A percentile compares a stretch with the other conserved stretches of the same genome.
phyloP scores from a whole-genome alignment of 2,329 filamentous ascomycete species.

The Hawksworthiomyces lignivorus region DNA sequence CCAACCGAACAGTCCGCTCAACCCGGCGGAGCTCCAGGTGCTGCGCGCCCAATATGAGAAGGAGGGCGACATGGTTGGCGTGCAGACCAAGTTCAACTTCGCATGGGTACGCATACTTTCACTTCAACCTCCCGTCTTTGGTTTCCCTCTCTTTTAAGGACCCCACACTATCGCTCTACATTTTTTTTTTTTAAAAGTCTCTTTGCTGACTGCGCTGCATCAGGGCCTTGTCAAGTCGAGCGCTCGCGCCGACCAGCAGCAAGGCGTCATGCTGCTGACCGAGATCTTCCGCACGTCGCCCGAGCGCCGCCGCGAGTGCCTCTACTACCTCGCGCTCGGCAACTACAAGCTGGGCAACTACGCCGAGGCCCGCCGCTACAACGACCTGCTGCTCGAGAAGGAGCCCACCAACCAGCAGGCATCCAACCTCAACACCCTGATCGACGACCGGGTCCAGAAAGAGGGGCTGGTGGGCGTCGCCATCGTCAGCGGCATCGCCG shows the following conservation, averaged over 20 bases:
- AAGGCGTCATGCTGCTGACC: conserved; percentile 85
- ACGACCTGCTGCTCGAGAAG: conserved; percentile 82
- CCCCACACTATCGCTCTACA: conserved; percentile 4
- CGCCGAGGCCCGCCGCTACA: conserved; percentile 87
- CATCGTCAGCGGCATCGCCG: conserved; percentile 85
- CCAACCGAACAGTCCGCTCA: conserved; percentile 59
- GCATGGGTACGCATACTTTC: conserved; percentile 65
- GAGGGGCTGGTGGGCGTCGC: conserved; percentile 92
- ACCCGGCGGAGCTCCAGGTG: conserved; percentile 85
- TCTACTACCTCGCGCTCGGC: conserved; percentile 94
- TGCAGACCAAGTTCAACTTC: conserved; percentile 99
- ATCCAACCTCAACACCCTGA: conserved; percentile 73
- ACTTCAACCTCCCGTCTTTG: not conserved
- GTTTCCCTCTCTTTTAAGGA: not conserved
- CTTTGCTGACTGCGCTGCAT: too few species aligned
- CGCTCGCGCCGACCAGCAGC: conserved; percentile 77
- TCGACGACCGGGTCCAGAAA: conserved; percentile 93
- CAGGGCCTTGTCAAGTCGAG: conserved; percentile 94
- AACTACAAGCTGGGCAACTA: conserved; percentile 99
- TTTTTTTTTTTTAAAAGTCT: too few species aligned
- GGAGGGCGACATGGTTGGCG: conserved; percentile 90
- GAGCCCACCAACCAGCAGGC: conserved; percentile 91
- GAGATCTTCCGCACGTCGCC: conserved; percentile 94
- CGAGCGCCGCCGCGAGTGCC: conserved; percentile 90
- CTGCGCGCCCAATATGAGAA: conserved; percentile 93